Conservation (phyloP, 495 filamentous ascomycete species). For the Aspergillus leporis region DNA sequence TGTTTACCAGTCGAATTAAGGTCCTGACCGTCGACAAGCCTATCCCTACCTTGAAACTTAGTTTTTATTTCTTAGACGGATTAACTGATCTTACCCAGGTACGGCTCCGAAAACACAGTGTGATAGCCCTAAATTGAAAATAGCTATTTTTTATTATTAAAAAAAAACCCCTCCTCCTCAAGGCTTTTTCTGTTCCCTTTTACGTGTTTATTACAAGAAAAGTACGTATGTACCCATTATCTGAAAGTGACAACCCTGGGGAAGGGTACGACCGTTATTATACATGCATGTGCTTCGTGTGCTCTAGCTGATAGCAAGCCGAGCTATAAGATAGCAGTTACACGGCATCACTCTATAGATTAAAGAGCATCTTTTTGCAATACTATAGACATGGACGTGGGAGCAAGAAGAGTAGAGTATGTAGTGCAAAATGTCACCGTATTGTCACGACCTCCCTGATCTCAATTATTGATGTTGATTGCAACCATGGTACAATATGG, state of each 20-base stretch:
- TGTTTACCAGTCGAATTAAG: conserved; percentile 9
- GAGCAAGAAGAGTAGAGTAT: background rate
- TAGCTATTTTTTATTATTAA: background rate
- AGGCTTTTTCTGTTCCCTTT: background rate
- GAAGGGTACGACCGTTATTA: too few species aligned
- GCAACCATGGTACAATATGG: conserved; percentile 13
- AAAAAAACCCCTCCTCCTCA: too few species aligned
- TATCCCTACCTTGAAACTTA: background rate
- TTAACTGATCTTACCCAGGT: background rate
- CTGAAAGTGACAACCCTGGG: too few species aligned
- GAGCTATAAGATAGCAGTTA: background rate
- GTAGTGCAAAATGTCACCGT: background rate
- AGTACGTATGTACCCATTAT: background rate
- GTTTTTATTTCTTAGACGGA: background rate
- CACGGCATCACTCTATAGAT: background rate
- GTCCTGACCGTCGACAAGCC: conserved; percentile 6
- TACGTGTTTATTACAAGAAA: background rate
- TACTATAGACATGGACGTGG: background rate
- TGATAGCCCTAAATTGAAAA: background rate
- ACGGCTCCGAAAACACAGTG: background rate
- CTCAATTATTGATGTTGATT: conserved; percentile 14
- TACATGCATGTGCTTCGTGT: background rate
- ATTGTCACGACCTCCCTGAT: conserved; percentile 5
- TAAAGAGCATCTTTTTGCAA: background rate
- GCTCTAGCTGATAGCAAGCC: background rate